These are phyloP conservation scores for Cyphellophora attinorum DNA, from an alignment of 2,329 filamentous ascomycete species.

Conservation along the genomic window DNA sequence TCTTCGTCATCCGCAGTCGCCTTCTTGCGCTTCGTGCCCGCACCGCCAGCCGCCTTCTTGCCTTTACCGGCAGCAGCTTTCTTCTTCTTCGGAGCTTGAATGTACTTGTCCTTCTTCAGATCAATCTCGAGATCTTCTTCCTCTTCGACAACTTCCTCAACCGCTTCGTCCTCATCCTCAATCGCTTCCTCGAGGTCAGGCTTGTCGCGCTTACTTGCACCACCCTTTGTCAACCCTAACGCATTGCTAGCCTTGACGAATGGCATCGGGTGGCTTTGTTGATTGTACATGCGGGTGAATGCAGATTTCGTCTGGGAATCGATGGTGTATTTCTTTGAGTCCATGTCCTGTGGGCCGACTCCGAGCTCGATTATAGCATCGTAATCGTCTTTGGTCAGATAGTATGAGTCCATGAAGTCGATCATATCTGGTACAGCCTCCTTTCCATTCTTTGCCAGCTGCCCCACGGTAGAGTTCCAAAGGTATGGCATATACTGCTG, in stretches of 20 bases:
- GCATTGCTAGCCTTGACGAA: slow-evolving; percentile 91
- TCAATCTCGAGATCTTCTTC: slow-evolving; percentile 72
- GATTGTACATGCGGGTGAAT: slow-evolving; percentile 88
- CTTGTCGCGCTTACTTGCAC: slow-evolving; percentile 54
- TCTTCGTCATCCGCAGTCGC: slow-evolving; percentile 6
- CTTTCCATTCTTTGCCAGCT: slow-evolving; percentile 68
- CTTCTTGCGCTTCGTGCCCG: slow-evolving; percentile 20
- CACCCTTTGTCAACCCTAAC: slow-evolving; percentile 55
- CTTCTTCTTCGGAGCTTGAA: slow-evolving; percentile 80
- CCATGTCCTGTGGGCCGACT: slow-evolving; percentile 56
- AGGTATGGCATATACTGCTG: slow-evolving; percentile 88
- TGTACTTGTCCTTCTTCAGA: slow-evolving; percentile 89
- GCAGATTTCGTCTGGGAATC: slow-evolving; percentile 77
- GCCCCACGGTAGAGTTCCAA: slow-evolving; percentile 70
- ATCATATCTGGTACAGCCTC: slow-evolving; percentile 77
- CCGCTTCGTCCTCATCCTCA: slow-evolving; percentile 66
- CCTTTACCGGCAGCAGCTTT: slow-evolving; percentile 29
- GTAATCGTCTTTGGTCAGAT: slow-evolving; percentile 86
- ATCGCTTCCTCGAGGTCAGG: slow-evolving; percentile 95
- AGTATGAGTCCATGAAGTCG: slow-evolving; percentile 94
- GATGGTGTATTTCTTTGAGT: slow-evolving; percentile 48
- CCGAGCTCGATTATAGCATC: slow-evolving; percentile 88
- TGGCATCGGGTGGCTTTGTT: slow-evolving; percentile 74
- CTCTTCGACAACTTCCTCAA: slow-evolving; percentile 37
- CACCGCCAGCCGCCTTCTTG: slow-evolving; percentile 23